Conservation (phyloP, 2,329 filamentous ascomycete species). For the Westerdykella ornata region DNA sequence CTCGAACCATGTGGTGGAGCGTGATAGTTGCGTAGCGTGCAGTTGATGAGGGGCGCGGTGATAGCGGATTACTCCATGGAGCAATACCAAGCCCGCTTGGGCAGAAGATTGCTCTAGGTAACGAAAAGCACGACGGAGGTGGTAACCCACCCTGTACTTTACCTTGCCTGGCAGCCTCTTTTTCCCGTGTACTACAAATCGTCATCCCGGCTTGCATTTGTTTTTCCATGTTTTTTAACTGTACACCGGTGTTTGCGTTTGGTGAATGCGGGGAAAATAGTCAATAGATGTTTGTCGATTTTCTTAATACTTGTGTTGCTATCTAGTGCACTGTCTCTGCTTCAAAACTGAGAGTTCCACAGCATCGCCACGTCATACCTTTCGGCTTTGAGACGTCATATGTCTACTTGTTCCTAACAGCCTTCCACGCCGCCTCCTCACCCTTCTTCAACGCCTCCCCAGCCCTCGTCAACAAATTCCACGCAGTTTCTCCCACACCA, state of each 20-base stretch:
- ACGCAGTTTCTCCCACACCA: slow-evolving; percentile 28
- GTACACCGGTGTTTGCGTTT: slow-evolving; percentile 30
- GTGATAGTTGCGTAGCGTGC: slow-evolving; percentile 27
- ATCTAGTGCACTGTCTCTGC: no score
- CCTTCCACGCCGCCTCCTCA: slow-evolving; percentile 33
- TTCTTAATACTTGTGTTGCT: slow-evolving; percentile 10
- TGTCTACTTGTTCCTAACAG: slow-evolving; percentile 24
- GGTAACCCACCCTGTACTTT: slow-evolving; percentile 41
- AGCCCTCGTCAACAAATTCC: slow-evolving; percentile 32
- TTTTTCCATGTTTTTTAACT: slow-evolving; percentile 32
- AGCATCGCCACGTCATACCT: no score
- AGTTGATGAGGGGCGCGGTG: slow-evolving; percentile 22
- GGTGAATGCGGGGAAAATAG: slow-evolving; percentile 34
- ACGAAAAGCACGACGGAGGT: slow-evolving; percentile 38
- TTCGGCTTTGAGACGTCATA: background rate
- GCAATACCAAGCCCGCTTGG: slow-evolving; percentile 32
- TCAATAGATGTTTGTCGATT: slow-evolving; percentile 35
- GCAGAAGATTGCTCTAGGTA: slow-evolving; percentile 40
- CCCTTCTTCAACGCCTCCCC: slow-evolving; percentile 32
- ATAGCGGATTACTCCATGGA: slow-evolving; percentile 33
- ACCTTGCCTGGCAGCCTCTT: slow-evolving; percentile 33
- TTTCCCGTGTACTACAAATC: slow-evolving; percentile 33
- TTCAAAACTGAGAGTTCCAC: no score
- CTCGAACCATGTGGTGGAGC: slow-evolving; percentile 32
- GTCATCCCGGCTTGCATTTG: slow-evolving; percentile 36